Percentiles rank a stretch among this genome's conserved stretches.
Evolutionary conservation across 495 filamentous ascomycete species (phyloP).

Genomic region (Penicillium verhagenii): DNA sequence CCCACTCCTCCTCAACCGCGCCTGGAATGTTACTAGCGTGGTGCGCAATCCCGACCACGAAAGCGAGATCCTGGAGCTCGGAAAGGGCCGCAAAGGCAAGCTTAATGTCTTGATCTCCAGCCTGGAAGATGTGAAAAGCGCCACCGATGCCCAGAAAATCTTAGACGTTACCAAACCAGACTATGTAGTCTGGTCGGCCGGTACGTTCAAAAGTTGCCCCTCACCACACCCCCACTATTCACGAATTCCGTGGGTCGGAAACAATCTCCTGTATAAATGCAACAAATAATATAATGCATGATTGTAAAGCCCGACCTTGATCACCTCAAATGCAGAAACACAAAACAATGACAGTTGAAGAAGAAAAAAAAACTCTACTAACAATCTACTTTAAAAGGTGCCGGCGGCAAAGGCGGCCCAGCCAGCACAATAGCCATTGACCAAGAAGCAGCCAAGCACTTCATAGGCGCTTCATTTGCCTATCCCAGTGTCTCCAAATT

Average conservation of each 20-base stretch:
- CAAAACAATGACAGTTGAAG: background rate
- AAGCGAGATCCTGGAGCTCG: slow-evolving; percentile 58
- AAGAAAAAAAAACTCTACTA: background rate
- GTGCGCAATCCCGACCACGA: slow-evolving; percentile 71
- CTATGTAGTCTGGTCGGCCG: slow-evolving; percentile 79
- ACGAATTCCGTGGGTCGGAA: background rate
- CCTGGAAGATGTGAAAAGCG: slow-evolving; percentile 65
- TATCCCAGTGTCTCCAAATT: slow-evolving; percentile 65
- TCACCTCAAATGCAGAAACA: no score
- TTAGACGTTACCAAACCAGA: slow-evolving; percentile 60
- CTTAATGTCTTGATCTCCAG: slow-evolving; percentile 63
- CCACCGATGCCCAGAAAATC: slow-evolving; percentile 59
- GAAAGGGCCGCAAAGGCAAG: slow-evolving; percentile 52
- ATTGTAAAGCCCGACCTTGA: no score
- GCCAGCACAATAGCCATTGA: slow-evolving; percentile 61
- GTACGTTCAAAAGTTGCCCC: slow-evolving; percentile 45
- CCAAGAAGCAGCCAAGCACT: slow-evolving; percentile 66
- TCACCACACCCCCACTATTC: slow-evolving; percentile 6
- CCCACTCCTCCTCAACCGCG: slow-evolving; percentile 66
- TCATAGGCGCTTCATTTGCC: slow-evolving; percentile 63
- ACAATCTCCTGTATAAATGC: no score
- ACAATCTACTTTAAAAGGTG: slow-evolving; percentile 49
- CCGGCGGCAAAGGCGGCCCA: slow-evolving; percentile 73
- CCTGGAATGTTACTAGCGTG: slow-evolving; percentile 74
- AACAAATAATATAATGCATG: no score